Evolutionary conservation across 306 rosid species (phyloP).

Genomic region (Cyamopsis tetragonoloba): DNA sequence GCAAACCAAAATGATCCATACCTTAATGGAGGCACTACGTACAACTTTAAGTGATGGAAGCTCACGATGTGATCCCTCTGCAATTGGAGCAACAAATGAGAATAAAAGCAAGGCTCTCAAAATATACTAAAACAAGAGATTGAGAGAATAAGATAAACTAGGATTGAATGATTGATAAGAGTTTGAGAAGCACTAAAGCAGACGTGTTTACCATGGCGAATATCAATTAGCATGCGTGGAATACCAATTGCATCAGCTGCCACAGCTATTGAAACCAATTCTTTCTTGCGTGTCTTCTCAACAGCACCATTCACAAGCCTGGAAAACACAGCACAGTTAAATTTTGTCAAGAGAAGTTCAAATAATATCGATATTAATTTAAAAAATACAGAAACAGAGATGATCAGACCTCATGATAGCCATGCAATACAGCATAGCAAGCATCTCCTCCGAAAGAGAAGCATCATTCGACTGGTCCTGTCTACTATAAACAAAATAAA

Average conservation of each 20-base stretch:
- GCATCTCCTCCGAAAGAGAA: constrained; percentile 65
- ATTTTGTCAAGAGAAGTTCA: background rate
- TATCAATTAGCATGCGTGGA: constrained; percentile 80
- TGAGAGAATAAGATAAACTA: background rate
- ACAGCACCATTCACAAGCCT: constrained; percentile 90
- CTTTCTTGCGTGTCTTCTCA: constrained; percentile 81
- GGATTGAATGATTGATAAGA: background rate
- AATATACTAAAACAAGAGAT: background rate
- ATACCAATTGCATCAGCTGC: constrained; percentile 77
- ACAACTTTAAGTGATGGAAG: constrained; percentile 81
- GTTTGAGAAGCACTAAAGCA: background rate
- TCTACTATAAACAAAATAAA: constrained; percentile 20
- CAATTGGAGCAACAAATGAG: constrained; percentile 16
- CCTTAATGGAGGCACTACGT: constrained; percentile 69
- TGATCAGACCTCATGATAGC: constrained; percentile 76
- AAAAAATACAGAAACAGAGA: background rate
- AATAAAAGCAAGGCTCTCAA: background rate
- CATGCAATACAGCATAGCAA: constrained; percentile 77
- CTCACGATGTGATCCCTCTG: constrained; percentile 96
- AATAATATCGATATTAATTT: background rate
- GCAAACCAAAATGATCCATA: constrained; percentile 27
- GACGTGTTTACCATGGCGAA: constrained; percentile 74
- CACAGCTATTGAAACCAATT: constrained; percentile 61
- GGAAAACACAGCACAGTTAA: background rate
- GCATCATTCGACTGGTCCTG: constrained; percentile 29